phyloP scores from a whole-genome alignment of 2,329 filamentous ascomycete genomes.

The Alternaria panax region DNA sequence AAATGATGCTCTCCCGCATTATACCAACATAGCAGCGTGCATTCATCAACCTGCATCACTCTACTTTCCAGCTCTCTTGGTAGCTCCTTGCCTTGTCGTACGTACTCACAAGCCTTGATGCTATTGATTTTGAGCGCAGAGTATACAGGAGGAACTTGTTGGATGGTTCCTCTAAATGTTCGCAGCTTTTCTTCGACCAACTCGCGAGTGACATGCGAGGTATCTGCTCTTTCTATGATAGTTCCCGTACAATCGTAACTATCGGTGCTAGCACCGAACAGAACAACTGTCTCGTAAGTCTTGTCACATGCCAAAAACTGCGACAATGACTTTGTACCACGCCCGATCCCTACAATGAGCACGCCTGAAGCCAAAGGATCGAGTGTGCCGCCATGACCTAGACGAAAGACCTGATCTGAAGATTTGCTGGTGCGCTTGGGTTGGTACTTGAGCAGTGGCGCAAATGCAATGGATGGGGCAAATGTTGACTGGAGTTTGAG shows the following conservation, averaged over 20 bases:
- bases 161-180: conserved; percentile 32
- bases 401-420: conserved; percentile 33
- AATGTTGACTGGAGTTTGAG: conserved; percentile 33
- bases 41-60: conserved; percentile 39
- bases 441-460: conserved; percentile 23
- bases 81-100: conserved; percentile 31
- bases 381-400: conserved; percentile 43
- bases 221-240: conserved; percentile 19
- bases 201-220: conserved; percentile 27
- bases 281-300: conserved; percentile 38
- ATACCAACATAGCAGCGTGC: conserved; percentile 37
- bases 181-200: conserved; percentile 28
- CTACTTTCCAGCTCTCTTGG: conserved; percentile 36
- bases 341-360: conserved; percentile 41
- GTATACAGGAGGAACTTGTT: conserved; percentile 38
- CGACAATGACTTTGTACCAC: conserved; percentile 40
- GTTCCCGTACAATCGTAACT: conserved; percentile 38
- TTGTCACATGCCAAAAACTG: conserved; percentile 38
- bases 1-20: conserved; percentile 29
- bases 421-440: conserved; percentile 32
- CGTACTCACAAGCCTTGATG: conserved; percentile 41
- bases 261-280: conserved; percentile 42
- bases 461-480: conserved; percentile 27
- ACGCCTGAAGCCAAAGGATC: conserved; percentile 42
- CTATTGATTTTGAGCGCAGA: conserved; percentile 43